These are phyloP conservation scores for Nepenthes gracilis DNA, from an alignment of 148 eudicot species.

Conservation along the genomic window DNA sequence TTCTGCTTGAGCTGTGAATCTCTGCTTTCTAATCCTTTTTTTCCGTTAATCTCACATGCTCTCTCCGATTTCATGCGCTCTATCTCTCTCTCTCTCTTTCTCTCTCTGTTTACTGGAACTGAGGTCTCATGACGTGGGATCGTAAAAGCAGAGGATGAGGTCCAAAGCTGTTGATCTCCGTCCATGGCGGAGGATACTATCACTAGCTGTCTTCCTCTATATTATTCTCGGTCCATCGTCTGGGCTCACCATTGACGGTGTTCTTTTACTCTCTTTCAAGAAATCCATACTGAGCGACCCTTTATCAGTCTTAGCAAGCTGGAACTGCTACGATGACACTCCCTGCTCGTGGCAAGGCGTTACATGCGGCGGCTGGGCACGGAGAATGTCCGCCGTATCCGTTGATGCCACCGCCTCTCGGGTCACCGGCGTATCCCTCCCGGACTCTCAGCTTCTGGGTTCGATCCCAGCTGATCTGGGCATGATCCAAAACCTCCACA, in stretches of 20 bases:
- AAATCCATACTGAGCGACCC: constrained; percentile 54
- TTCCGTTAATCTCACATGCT: too few species aligned
- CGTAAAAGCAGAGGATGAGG: too few species aligned
- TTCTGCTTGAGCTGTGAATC: too few species aligned
- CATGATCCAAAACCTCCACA: constrained; percentile 34
- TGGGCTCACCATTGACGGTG: constrained; percentile 44
- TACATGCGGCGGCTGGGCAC: constrained; percentile 14
- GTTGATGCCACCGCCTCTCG: constrained; percentile 13
- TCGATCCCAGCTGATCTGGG: constrained; percentile 58
- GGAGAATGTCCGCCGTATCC: too few species aligned
- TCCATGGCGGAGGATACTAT: background rate
- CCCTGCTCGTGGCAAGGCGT: constrained; percentile 87
- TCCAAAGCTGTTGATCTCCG: background rate
- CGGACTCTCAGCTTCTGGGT: constrained; percentile 47
- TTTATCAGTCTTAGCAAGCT: constrained; percentile 30
- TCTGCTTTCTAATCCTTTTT: too few species aligned
- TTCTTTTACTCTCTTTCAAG: constrained; percentile 62
- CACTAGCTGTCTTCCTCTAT: background rate
- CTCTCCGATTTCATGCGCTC: too few species aligned
- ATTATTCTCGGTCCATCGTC: background rate
- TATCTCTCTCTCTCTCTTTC: too few species aligned
- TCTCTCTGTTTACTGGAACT: too few species aligned
- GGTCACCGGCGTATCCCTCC: constrained; percentile 48
- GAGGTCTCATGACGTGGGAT: too few species aligned
- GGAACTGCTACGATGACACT: constrained; percentile 41